Conservation (phyloP, 352 stramenopile genomes). For the Phytophthora brassicae region DNA sequence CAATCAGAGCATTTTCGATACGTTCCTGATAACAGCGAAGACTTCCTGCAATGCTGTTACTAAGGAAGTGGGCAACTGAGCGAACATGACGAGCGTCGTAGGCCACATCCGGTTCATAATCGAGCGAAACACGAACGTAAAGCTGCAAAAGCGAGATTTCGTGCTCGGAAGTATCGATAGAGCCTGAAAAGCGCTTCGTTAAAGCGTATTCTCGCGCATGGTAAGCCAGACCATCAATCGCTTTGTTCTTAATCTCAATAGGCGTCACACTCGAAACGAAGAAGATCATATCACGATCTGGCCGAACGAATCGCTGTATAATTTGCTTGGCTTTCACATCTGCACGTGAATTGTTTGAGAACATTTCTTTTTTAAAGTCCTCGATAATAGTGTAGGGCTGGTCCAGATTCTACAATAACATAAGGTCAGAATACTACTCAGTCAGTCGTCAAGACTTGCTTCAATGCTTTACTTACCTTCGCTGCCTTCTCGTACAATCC, state of each 20-base stretch:
- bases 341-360: slow-evolving; percentile 29
- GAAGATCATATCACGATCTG: slow-evolving; percentile 25
- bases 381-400: slow-evolving; percentile 32
- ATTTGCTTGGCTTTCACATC: slow-evolving; percentile 31
- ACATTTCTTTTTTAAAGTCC: slow-evolving; percentile 30
- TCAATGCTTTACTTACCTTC: slow-evolving; percentile 6
- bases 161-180: slow-evolving; percentile 23
- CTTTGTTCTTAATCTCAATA: slow-evolving; percentile 27
- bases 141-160: slow-evolving; percentile 51
- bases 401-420: slow-evolving; percentile 22
- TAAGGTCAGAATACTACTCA: background rate
- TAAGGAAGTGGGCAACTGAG: slow-evolving; percentile 45
- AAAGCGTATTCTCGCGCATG: slow-evolving; percentile 34
- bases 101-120: slow-evolving; percentile 34
- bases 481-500: slow-evolving; percentile 19
- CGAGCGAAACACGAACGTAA: slow-evolving; percentile 46
- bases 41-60: slow-evolving; percentile 37
- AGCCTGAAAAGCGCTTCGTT: slow-evolving; percentile 35
- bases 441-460: background rate
- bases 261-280: slow-evolving; percentile 24
- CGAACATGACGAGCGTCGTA: slow-evolving; percentile 32
- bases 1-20: slow-evolving; percentile 46
- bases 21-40: slow-evolving; percentile 41
- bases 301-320: slow-evolving; percentile 17
- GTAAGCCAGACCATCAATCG: slow-evolving; percentile 20